Base-by-base conservation (phyloP, 371 early-diverging fungal species). In the Rhizopus arrhizus region DNA sequence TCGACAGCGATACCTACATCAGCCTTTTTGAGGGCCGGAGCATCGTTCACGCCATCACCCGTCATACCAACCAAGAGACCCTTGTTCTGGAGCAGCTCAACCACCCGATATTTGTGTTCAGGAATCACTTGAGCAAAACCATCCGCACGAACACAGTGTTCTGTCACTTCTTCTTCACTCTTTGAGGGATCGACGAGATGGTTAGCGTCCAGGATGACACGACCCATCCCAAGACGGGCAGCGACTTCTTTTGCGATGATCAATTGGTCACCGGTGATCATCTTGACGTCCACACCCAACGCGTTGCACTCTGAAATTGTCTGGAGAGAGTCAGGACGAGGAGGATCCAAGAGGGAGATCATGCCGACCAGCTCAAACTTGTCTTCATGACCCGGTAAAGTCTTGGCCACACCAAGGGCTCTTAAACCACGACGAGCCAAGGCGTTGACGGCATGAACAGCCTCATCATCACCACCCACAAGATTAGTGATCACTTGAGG, bases 81-180 rank as follows among this genome's bases (percentile, higher is more conserved):
- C 40, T 73, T 72, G 59, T 78, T 74, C 72, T 94, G 91, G 16
- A 95, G 77, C 13, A 95, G 76, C 68, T 91, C 89, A 3, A 98
- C 95, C 38, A 98, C 93, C 59, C 91, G 90, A 70, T 91, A 88
- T 75, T 97, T 97, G 85, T 96, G 95, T 78, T 97, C 97, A 13
- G 99, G 96, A 73, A 90, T 91, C 36, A 95, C 96, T 74, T 95
- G 94, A 13, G 95, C 97, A 73, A 98, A 97, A 36, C 96, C 96
- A 73, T 97, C 97, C 13, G 92, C 90, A 64, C 91, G 90, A 29
- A 84, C 78, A 64, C 88, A 88, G 63, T 88, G 87, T 58, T 87
- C 85, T n/a, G 94, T 85, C 12, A 91, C 78, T 70, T 94, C 91
- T 47, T 92, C 91, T 48, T 94, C 94, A 16, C 90, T 77, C 32